Percentiles rank a stretch among this genome's conserved stretches.
Evolutionary conservation across 2,329 filamentous ascomycete species (phyloP).

Genomic region (Beauveria bassiana): DNA sequence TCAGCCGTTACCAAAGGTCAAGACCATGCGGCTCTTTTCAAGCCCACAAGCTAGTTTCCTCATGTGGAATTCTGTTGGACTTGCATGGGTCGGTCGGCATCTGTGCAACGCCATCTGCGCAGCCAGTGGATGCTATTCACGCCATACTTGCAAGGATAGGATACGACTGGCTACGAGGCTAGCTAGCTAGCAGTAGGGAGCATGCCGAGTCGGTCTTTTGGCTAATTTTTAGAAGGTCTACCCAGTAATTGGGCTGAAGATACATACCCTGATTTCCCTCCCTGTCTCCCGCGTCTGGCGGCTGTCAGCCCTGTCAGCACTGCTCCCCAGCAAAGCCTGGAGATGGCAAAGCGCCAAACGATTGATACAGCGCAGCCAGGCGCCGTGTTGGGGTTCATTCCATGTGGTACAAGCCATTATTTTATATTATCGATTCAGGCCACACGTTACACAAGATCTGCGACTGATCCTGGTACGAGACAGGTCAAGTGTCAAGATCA

Average conservation of each 20-base stretch:
- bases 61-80: neutral
- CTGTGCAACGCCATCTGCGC: conserved; percentile 1
- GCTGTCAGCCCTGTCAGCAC: neutral
- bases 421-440: neutral
- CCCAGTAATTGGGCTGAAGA: neutral
- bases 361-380: neutral
- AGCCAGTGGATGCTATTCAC: neutral
- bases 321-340: neutral
- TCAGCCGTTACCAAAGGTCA: neutral
- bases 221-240: neutral
- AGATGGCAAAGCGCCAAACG: neutral
- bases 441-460: neutral
- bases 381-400: neutral
- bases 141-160: conserved; percentile 3
- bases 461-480: neutral
- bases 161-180: neutral
- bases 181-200: neutral
- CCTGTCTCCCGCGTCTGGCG: neutral
- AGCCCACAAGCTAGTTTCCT: neutral
- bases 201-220: neutral
- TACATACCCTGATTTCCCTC: neutral
- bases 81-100: neutral
- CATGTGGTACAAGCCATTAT: neutral
- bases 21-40: neutral
- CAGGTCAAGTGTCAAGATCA: neutral